Evolutionary conservation across 1,284 basidiomycete genomes (phyloP).

Genomic region (Lignosus rhinocerotis): DNA sequence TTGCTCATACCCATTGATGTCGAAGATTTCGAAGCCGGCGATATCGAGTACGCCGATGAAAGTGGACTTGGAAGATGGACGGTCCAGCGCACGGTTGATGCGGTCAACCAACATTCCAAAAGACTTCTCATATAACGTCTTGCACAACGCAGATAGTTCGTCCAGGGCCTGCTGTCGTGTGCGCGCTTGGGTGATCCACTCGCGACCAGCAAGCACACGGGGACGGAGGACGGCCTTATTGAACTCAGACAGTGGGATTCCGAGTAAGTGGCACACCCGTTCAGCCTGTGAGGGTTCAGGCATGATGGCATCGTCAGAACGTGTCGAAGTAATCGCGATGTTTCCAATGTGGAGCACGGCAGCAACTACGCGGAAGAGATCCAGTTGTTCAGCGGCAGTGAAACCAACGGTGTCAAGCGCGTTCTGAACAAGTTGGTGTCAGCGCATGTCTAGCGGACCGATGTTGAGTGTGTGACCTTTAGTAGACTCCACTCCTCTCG

Average conservation of each 20-base stretch:
- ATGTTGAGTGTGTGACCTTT: constrained; percentile 46
- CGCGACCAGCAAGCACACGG: constrained; percentile 90
- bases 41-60: constrained; percentile 99
- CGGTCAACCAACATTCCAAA: constrained; percentile 94
- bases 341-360: constrained; percentile 97
- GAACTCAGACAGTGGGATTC: constrained; percentile 89
- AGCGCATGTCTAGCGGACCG: background rate
- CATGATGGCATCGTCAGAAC: constrained; percentile 89
- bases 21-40: constrained; percentile 98
- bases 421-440: constrained; percentile 40
- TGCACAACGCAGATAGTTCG: constrained; percentile 91
- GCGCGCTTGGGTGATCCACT: constrained; percentile 95
- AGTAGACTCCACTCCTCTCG: constrained; percentile 84
- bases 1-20: constrained; percentile 93
- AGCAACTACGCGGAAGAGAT: constrained; percentile 94
- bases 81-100: constrained; percentile 92
- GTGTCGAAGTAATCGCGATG: constrained; percentile 80
- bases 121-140: constrained; percentile 97
- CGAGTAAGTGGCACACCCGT: constrained; percentile 91
- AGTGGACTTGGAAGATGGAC: constrained; percentile 89
- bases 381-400: constrained; percentile 79
- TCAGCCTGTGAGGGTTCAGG: constrained; percentile 82
- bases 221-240: constrained; percentile 87
- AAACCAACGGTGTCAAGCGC: constrained; percentile 91
- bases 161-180: constrained; percentile 92